Conservation (phyloP, 139 green algal species). For the Tetratostichococcus sp. region DNA sequence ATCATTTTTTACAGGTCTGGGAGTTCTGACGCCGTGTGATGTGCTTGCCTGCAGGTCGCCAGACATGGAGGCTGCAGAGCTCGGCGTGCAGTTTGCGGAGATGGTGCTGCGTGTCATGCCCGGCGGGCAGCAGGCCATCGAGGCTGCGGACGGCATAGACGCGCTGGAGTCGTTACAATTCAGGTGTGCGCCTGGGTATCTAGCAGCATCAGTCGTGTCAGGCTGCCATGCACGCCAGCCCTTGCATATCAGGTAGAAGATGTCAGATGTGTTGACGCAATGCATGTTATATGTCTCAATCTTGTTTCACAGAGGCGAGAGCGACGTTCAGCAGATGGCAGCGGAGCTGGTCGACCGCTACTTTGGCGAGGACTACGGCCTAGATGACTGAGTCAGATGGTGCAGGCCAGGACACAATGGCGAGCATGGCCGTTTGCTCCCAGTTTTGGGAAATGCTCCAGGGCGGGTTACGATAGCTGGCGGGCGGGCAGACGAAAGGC, state of each 20-base stretch:
- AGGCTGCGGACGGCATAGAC: slow-evolving; percentile 45
- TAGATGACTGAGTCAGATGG: slow-evolving; percentile 16
- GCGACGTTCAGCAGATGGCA: slow-evolving; percentile 31
- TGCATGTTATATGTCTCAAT: background rate
- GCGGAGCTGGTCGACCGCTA: slow-evolving; percentile 42
- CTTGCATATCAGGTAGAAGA: too few species aligned
- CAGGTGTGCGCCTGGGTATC: slow-evolving; percentile 1
- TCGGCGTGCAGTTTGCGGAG: slow-evolving; percentile 42
- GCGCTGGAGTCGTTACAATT: slow-evolving; percentile 43
- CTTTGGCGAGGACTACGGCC: slow-evolving; percentile 27
- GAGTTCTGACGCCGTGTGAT: too few species aligned
- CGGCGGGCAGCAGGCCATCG: slow-evolving; percentile 23
- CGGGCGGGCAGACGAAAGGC: too few species aligned
- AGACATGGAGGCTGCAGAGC: slow-evolving; percentile 34
- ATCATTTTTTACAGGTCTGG: background rate
- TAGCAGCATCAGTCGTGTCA: background rate
- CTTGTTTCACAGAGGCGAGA: background rate
- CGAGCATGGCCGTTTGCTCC: too few species aligned
- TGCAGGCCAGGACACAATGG: too few species aligned
- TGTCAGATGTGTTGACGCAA: too few species aligned
- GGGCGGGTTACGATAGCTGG: too few species aligned
- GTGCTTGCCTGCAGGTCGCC: slow-evolving; percentile 3
- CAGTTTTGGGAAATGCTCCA: too few species aligned
- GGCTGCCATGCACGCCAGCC: too few species aligned
- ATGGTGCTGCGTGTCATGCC: slow-evolving; percentile 37